Evolutionary conservation across 2,329 filamentous ascomycete species (phyloP), one percentile per base, ranked within the genome.

Genomic region (Zasmidium angulare): DNA sequence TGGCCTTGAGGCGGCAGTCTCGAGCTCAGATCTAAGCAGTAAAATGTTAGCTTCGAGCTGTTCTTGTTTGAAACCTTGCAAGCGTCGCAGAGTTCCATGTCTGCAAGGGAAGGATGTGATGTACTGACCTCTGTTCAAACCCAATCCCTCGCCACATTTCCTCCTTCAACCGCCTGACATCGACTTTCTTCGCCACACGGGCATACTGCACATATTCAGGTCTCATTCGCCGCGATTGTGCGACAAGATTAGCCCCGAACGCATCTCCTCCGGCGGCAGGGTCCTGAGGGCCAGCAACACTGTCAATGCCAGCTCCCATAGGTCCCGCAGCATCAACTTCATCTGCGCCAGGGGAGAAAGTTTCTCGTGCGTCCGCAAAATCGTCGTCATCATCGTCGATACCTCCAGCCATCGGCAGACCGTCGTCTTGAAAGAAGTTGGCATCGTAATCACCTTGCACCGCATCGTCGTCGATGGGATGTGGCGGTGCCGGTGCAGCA

Each of bases 381-480:
- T 89, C 88, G 60, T 82, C 79, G 54, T 89, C 88, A 50, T 89
- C 87, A 55, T 90, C 89, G 46, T 88, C 87, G 24, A 82, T 81
- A 19, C 81, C 86, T 11, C 84, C 87, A 1, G 61, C 62, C 68
- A 91, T 84, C 1, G 88, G 87, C 64, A 93, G 79, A 1, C 84
- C 88, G 67, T 93, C 90, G 70, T 98, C 95, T 69, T 95, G 89
- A 80, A 98, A 99, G 83, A 98, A 99, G 75, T 98, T 90, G 60
- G 95, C 93, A 73, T 98, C 92, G 75, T 98, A 99, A 71, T 96
- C 88, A 61, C 93, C 93, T 67, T 86, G 81, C 2, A 83, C 74
- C 1, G 86, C 86, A 22, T 88, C 87, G 53, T 79, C 76, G 52
- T 72, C 71, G 43, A 70, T 66, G 21, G 68, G 60, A 63, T 72